These are phyloP conservation scores for Penicillium rolfsii DNA, from an alignment of 2,329 filamentous ascomycete species.

Conservation along the genomic window DNA sequence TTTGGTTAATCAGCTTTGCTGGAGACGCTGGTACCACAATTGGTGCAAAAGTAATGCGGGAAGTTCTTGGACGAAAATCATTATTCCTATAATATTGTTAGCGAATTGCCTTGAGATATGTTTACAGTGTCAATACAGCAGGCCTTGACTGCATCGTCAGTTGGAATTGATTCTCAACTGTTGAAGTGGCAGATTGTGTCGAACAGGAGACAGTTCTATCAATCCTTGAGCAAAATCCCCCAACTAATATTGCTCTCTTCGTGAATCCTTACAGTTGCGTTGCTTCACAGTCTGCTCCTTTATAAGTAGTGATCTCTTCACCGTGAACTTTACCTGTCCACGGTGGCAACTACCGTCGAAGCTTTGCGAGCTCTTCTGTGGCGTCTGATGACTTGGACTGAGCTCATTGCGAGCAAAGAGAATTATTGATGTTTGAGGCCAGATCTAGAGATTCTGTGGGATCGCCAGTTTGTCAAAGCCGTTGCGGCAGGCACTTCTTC, in stretches of 20 bases:
- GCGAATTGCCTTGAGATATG: not conserved
- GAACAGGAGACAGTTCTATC: constrained; percentile 6
- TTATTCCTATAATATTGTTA: not conserved
- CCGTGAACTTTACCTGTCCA: constrained; percentile 27
- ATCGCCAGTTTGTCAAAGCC: not conserved
- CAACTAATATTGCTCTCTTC: not conserved
- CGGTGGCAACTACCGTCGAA: constrained; percentile 29
- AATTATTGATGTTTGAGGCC: not conserved
- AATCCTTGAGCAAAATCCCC: not conserved
- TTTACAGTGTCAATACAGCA: not conserved
- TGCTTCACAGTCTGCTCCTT: constrained; percentile 20
- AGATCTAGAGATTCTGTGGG: not conserved
- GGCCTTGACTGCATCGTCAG: constrained; percentile 30
- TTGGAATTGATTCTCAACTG: constrained; percentile 32
- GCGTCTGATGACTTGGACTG: not conserved
- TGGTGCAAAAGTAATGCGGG: constrained; percentile 37
- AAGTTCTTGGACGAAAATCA: constrained; percentile 30
- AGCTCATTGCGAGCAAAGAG: not conserved
- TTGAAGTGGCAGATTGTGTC: constrained; percentile 38
- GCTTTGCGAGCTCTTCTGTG: not conserved
- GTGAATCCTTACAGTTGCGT: constrained; percentile 26
- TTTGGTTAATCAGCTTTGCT: constrained; percentile 23
- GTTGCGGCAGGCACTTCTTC: not conserved
- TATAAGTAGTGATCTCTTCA: constrained; percentile 21
- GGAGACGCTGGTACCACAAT: constrained; percentile 37